phyloP scores from a whole-genome alignment of 345 rosid species.

The Lumnitzera littorea region DNA sequence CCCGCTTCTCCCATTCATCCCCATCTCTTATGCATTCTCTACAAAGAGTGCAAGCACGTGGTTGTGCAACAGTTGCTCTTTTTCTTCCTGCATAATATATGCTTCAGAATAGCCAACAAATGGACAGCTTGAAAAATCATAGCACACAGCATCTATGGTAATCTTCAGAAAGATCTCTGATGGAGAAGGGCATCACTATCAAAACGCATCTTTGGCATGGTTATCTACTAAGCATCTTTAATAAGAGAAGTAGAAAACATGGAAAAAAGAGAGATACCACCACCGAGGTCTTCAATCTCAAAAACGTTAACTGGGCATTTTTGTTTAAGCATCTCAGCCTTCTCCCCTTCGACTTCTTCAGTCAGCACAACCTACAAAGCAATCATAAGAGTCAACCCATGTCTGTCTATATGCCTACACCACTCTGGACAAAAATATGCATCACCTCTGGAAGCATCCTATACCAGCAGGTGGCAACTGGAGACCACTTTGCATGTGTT shows the following conservation, averaged over 20 bases:
- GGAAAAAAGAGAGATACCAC: constrained; percentile 36
- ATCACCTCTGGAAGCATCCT: constrained; percentile 93
- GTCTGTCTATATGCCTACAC: neutral
- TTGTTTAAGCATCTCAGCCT: constrained; percentile 56
- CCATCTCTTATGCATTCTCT: constrained; percentile 74
- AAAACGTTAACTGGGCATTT: constrained; percentile 75
- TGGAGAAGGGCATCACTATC: neutral
- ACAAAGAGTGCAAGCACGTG: constrained; percentile 82
- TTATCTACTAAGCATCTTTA: neutral
- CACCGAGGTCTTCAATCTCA: constrained; percentile 88
- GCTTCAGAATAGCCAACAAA: constrained; percentile 4
- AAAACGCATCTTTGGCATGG: neutral
- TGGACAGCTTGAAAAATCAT: neutral
- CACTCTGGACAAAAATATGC: neutral
- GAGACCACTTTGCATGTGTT: constrained; percentile 98
- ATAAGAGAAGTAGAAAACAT: neutral
- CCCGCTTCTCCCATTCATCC: constrained; percentile 47
- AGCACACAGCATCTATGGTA: neutral
- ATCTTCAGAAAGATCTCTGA: neutral
- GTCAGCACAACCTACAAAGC: constrained; percentile 52
- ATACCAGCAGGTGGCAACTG: constrained; percentile 94
- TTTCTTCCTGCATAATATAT: constrained; percentile 43
- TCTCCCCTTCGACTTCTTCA: constrained; percentile 49
- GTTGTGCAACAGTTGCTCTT: constrained; percentile 70
- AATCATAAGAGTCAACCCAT: neutral